Conservation (phyloP, 2,329 filamentous ascomycete genomes). For the Curvularia spicifera region DNA sequence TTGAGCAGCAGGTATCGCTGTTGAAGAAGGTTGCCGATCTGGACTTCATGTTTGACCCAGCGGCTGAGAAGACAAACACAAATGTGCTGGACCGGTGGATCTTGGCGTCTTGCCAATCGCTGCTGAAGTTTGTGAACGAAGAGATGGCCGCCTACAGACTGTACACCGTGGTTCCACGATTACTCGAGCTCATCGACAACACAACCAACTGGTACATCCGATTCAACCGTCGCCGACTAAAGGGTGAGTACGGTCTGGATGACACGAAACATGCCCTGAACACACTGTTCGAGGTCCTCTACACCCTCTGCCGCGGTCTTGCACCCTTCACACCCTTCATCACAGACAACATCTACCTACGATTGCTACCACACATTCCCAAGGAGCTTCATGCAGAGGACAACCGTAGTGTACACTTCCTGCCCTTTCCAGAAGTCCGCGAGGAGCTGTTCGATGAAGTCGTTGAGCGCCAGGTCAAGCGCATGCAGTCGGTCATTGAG, state of each 20-base stretch:
- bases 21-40: constrained; percentile 83
- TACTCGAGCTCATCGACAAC: constrained; percentile 86
- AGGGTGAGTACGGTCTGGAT: constrained; percentile 83
- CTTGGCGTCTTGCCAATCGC: constrained; percentile 86
- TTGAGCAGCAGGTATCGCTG: constrained; percentile 83
- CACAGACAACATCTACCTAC: constrained; percentile 90
- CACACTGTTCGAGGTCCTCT: constrained; percentile 91
- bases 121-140: constrained; percentile 88
- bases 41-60: constrained; percentile 79
- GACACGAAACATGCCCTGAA: constrained; percentile 92
- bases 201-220: constrained; percentile 99
- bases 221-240: constrained; percentile 88
- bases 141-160: constrained; percentile 78
- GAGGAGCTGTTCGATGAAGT: constrained; percentile 85
- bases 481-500: constrained; percentile 97
- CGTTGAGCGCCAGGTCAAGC: constrained; percentile 82
- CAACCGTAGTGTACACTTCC: constrained; percentile 86
- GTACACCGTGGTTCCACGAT: constrained; percentile 88
- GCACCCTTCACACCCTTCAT: constrained; percentile 97
- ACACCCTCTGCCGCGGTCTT: constrained; percentile 83
- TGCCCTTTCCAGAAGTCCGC: constrained; percentile 86
- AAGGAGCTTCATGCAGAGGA: constrained; percentile 73
- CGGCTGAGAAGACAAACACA: constrained; percentile 74
- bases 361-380: constrained; percentile 81
- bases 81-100: constrained; percentile 99